Conservation (phyloP, 1,284 basidiomycete species). For the Ganoderma boninense region DNA sequence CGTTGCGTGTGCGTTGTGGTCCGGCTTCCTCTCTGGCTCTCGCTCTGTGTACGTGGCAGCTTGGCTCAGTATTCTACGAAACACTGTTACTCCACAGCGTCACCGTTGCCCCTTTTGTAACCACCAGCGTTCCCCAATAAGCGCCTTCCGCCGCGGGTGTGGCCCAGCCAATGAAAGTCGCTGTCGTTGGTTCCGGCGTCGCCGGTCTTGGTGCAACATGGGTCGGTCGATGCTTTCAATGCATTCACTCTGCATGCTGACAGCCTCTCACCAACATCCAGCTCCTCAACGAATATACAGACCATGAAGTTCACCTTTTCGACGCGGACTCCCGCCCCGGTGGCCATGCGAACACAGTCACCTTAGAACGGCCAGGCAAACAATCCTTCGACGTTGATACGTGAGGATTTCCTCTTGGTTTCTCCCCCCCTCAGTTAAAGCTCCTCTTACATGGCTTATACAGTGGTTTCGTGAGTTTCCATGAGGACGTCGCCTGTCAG, state of each 20-base stretch:
- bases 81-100: not conserved
- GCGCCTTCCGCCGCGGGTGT: not conserved
- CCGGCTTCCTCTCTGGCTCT: not conserved
- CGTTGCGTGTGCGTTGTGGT: not conserved
- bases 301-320: slow-evolving; percentile 83
- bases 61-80: not conserved
- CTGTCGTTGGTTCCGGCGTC: slow-evolving; percentile 83
- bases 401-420: slow-evolving; percentile 49
- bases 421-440: not conserved
- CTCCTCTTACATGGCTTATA: not conserved
- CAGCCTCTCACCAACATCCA: slow-evolving; percentile 31
- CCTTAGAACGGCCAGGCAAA: slow-evolving; percentile 55
- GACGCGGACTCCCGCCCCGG: slow-evolving; percentile 76
- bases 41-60: not conserved
- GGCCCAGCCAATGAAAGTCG: slow-evolving; percentile 62
- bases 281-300: slow-evolving; percentile 80
- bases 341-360: slow-evolving; percentile 84
- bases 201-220: slow-evolving; percentile 83
- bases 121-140: not conserved
- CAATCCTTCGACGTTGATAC: slow-evolving; percentile 69
- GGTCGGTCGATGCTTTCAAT: slow-evolving; percentile 49
- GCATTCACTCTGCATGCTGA: not conserved
- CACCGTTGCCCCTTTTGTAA: not conserved
- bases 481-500: not conserved
- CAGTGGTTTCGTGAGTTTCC: slow-evolving; percentile 60